Conservation (phyloP, 1,284 basidiomycete genomes). For the Cronartium quercuum region DNA sequence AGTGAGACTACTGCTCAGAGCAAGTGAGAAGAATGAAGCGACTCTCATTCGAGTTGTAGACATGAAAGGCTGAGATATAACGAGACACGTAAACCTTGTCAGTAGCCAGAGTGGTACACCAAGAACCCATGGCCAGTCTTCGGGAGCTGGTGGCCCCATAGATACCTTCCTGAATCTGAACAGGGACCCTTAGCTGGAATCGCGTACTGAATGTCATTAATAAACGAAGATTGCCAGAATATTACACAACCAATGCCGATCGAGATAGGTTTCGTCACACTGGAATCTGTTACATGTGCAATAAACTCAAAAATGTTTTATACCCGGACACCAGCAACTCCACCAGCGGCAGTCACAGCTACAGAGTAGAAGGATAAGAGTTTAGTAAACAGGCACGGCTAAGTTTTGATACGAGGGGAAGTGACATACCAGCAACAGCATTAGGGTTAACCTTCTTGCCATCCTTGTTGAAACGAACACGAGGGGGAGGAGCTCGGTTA, state of each 20-base stretch:
- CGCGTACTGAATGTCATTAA: too few relatives aligned
- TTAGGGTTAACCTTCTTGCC: slow-evolving; percentile 62
- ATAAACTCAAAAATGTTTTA: neutral
- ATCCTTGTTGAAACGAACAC: slow-evolving; percentile 88
- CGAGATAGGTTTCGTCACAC: neutral
- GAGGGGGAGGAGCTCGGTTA: slow-evolving; percentile 91
- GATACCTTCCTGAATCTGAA: too few relatives aligned
- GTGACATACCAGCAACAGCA: slow-evolving; percentile 29
- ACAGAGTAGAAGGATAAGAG: neutral
- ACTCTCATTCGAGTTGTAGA: too few relatives aligned
- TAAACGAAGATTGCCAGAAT: neutral
- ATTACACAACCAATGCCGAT: slow-evolving; percentile 1
- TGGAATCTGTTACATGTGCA: neutral
- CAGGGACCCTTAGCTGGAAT: too few relatives aligned
- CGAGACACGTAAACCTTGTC: too few relatives aligned
- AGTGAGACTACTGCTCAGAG: too few relatives aligned
- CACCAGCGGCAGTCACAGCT: neutral
- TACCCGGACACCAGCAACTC: neutral
- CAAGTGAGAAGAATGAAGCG: too few relatives aligned
- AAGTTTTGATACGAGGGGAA: neutral
- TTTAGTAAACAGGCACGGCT: neutral
- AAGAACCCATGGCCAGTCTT: too few relatives aligned
- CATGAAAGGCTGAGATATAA: too few relatives aligned
- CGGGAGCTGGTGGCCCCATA: too few relatives aligned
- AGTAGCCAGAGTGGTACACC: too few relatives aligned